Conservation (phyloP, 2,329 filamentous ascomycete species). For the Arthroderma uncinatum region DNA sequence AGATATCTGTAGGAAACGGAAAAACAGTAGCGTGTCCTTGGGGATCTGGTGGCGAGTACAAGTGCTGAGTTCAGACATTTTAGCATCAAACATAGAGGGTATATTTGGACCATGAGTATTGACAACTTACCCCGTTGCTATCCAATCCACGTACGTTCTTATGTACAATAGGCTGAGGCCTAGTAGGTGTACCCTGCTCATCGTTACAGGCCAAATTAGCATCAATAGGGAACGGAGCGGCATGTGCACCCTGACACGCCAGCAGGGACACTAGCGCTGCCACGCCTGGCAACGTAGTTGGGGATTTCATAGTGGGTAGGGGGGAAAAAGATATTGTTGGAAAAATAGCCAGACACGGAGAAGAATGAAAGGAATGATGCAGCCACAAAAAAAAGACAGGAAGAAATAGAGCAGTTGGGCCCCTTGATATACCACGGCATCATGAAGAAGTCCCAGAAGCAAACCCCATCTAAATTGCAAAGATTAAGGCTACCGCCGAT, state of each 20-base stretch:
- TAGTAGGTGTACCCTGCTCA: background rate
- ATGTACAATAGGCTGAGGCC: background rate
- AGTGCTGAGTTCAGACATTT: background rate
- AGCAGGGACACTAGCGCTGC: constrained; percentile 6
- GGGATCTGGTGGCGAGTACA: constrained; percentile 7
- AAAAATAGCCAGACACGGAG: background rate
- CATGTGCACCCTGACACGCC: background rate
- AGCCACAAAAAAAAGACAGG: background rate
- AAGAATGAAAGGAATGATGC: background rate
- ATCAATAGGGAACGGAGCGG: constrained; percentile 3
- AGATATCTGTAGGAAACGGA: constrained; percentile 20
- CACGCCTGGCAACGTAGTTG: background rate
- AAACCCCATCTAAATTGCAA: background rate
- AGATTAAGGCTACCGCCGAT: background rate
- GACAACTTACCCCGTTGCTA: background rate
- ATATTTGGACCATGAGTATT: too few relatives aligned
- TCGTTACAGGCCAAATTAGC: background rate
- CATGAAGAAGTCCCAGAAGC: background rate
- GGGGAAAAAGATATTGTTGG: background rate
- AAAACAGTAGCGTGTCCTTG: constrained; percentile 11
- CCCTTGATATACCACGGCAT: constrained; percentile 1
- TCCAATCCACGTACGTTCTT: background rate
- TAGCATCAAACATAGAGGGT: background rate
- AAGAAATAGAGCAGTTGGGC: background rate
- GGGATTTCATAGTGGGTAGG: background rate